These are phyloP conservation scores for Cutaneotrichosporon cavernicola DNA, from an alignment of 1,284 basidiomycete species.

Conservation along the genomic window DNA sequence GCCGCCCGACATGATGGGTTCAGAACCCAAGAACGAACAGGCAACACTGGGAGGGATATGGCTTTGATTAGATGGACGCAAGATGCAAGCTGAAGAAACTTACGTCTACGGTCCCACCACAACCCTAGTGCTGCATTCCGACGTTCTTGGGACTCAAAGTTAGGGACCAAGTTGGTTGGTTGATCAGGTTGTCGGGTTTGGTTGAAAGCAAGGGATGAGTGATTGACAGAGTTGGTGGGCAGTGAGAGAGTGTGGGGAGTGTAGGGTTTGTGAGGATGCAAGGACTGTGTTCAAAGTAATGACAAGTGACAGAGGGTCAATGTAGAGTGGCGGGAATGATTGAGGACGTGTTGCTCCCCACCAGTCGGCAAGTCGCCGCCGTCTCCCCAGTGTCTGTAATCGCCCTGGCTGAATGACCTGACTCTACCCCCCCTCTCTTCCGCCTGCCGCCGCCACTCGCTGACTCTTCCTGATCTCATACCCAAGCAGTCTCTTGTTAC, in stretches of 20 bases:
- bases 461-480: no score
- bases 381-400: not conserved
- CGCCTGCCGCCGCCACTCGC: no score
- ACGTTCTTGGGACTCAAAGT: not conserved
- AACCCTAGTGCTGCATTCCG: conserved; percentile 5
- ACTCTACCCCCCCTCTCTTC: not conserved
- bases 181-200: not conserved
- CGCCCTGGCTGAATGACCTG: no score
- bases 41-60: not conserved
- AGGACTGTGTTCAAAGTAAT: no score
- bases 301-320: no score
- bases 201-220: not conserved
- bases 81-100: not conserved
- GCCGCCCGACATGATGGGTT: conserved; percentile 6
- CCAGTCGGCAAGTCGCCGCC: not conserved
- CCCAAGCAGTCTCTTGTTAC: no score
- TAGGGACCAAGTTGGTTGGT: not conserved
- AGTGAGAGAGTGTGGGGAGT: no score
- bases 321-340: no score
- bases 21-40: not conserved
- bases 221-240: not conserved
- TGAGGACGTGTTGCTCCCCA: not conserved
- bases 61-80: not conserved
- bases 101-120: conserved; percentile 1
- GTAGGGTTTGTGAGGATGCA: no score